phyloP scores from a whole-genome alignment of 805 yeast species.

The Kurtzmaniella cleridarum region DNA sequence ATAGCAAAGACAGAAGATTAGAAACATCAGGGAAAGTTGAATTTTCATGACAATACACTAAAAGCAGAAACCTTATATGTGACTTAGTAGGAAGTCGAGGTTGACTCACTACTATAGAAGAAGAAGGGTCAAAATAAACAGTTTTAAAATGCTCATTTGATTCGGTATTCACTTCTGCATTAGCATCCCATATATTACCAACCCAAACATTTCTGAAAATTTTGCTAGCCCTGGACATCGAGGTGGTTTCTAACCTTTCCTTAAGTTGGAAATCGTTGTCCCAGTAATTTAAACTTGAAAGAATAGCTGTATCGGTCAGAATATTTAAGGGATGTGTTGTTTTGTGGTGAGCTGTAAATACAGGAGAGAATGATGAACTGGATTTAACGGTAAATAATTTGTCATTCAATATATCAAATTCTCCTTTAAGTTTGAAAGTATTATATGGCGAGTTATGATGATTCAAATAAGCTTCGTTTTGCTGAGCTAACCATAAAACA shows the following conservation, averaged over 20 bases:
- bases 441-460: constrained; percentile 9
- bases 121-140: too few species aligned
- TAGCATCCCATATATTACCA: constrained; percentile 79
- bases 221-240: constrained; percentile 75
- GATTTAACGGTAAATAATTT: constrained; percentile 8
- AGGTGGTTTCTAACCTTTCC: constrained; percentile 78
- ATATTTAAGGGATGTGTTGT: background rate
- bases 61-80: constrained; percentile 41
- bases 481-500: constrained; percentile 34
- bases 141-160: background rate
- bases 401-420: constrained; percentile 1
- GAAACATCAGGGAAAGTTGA: constrained; percentile 46
- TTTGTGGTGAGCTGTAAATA: constrained; percentile 6
- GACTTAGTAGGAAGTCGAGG: too few species aligned
- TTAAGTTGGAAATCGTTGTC: constrained; percentile 61
- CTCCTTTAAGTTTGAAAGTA: constrained; percentile 17
- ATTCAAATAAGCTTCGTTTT: constrained; percentile 12
- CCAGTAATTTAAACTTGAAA: constrained; percentile 34
- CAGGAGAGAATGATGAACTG: constrained; percentile 7
- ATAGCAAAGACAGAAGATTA: constrained; percentile 30
- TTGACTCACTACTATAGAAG: too few species aligned
- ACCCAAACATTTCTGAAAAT: constrained; percentile 59
- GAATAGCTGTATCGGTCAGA: background rate
- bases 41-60: constrained; percentile 56
- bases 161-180: constrained; percentile 16